Evolutionary conservation across 768 basidiomycete species (phyloP).

Genomic region (Cystofilobasidium capitatum): DNA sequence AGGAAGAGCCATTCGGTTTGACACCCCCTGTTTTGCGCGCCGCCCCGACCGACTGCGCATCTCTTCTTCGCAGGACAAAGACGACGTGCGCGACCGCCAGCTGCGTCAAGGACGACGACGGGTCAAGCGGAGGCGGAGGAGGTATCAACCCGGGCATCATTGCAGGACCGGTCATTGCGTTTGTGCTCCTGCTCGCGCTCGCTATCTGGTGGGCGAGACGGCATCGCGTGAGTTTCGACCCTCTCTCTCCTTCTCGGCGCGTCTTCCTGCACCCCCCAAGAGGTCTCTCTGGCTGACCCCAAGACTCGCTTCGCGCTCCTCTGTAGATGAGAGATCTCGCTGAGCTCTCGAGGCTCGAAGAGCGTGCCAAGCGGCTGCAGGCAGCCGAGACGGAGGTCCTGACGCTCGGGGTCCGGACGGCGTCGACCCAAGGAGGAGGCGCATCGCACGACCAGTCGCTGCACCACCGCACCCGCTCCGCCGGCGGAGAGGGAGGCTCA

Average conservation of each 20-base stretch:
- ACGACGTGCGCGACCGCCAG: constrained; percentile 24
- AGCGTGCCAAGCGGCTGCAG: constrained; percentile 15
- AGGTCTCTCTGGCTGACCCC: no score
- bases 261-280: no score
- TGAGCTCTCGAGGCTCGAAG: constrained; percentile 21
- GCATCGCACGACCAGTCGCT: neutral
- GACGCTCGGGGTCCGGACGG: constrained; percentile 20
- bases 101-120: constrained; percentile 16
- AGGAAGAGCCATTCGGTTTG: neutral
- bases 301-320: neutral
- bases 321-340: constrained; percentile 15
- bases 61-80: constrained; percentile 14
- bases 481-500: constrained; percentile 7
- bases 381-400: constrained; percentile 22
- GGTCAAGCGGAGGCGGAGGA: neutral
- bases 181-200: constrained; percentile 16
- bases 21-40: neutral
- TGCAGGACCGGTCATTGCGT: constrained; percentile 25
- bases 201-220: constrained; percentile 23
- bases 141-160: constrained; percentile 23
- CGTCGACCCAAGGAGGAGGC: neutral
- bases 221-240: constrained; percentile 12
- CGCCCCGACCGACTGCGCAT: neutral
- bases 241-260: neutral
- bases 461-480: constrained; percentile 17